These are phyloP conservation scores for Phyllosticta paracitricarpa DNA, from an alignment of 2,329 filamentous ascomycete genomes.

Conservation along the genomic window DNA sequence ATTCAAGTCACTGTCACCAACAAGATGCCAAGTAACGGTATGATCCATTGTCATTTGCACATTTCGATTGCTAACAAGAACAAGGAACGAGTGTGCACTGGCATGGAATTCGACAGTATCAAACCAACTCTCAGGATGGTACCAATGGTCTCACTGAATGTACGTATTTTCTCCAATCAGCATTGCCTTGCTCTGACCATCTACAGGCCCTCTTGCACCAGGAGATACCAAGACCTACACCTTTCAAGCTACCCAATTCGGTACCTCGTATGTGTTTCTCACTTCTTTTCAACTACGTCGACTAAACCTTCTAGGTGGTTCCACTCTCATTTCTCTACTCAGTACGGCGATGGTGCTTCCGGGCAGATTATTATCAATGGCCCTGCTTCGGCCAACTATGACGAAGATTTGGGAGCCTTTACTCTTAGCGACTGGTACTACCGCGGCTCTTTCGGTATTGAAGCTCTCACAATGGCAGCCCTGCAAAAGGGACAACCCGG, in stretches of 20 bases:
- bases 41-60: neutral
- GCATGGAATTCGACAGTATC: slow-evolving; percentile 40
- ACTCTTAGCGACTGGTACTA: slow-evolving; percentile 54
- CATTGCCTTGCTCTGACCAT: neutral
- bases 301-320: slow-evolving; percentile 20
- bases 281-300: slow-evolving; percentile 19
- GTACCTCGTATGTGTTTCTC: slow-evolving; percentile 16
- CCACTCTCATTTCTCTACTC: slow-evolving; percentile 31
- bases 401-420: slow-evolving; percentile 50
- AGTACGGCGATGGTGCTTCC: slow-evolving; percentile 33
- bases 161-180: neutral
- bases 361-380: slow-evolving; percentile 33
- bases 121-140: slow-evolving; percentile 35
- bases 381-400: slow-evolving; percentile 33
- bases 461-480: slow-evolving; percentile 15
- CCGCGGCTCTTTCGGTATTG: slow-evolving; percentile 17
- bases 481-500: slow-evolving; percentile 21
- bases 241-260: slow-evolving; percentile 44
- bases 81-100: slow-evolving; percentile 36
- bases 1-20: slow-evolving; percentile 30
- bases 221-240: slow-evolving; percentile 47
- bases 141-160: slow-evolving; percentile 50
- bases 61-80: neutral
- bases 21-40: slow-evolving; percentile 34
- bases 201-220: slow-evolving; percentile 47